phyloP scores from a whole-genome alignment of 176 grass and related monocot species.

The Oryza meridionalis region DNA sequence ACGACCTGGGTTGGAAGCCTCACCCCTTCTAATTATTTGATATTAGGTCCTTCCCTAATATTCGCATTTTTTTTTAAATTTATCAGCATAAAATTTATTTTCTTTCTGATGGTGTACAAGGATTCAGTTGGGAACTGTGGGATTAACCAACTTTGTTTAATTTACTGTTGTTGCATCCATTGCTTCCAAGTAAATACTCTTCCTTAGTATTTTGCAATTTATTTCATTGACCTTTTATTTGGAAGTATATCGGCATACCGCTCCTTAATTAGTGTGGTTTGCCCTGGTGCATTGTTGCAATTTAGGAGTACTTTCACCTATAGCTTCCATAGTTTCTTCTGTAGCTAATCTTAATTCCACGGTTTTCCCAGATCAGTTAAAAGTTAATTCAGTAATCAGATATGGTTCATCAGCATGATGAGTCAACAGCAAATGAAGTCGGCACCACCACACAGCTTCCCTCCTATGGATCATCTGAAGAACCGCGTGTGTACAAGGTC shows the following conservation, averaged over 20 bases:
- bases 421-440: slow-evolving; percentile 29
- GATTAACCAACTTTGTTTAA: not conserved
- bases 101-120: not conserved
- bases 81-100: not conserved
- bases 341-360: not conserved
- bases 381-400: not conserved
- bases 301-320: not conserved
- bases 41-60: too few species aligned
- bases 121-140: not conserved
- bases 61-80: too few species aligned
- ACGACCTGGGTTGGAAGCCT: too few species aligned
- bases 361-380: not conserved
- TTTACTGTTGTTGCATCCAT: not conserved
- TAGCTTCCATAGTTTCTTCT: not conserved
- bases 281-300: not conserved
- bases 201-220: not conserved
- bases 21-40: too few species aligned
- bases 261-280: not conserved
- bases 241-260: not conserved
- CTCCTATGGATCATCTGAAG: slow-evolving; percentile 22
- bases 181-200: not conserved
- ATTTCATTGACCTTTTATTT: not conserved
- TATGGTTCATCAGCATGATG: slow-evolving; percentile 56
- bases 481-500: slow-evolving; percentile 64
- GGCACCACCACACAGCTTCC: slow-evolving; percentile 16